A percentile compares a stretch with the other conserved stretches of the same genome.
These are phyloP conservation scores for Blastocladiella britannica DNA, from an alignment of 192 early-diverging fungal species.

Conservation along the genomic window DNA sequence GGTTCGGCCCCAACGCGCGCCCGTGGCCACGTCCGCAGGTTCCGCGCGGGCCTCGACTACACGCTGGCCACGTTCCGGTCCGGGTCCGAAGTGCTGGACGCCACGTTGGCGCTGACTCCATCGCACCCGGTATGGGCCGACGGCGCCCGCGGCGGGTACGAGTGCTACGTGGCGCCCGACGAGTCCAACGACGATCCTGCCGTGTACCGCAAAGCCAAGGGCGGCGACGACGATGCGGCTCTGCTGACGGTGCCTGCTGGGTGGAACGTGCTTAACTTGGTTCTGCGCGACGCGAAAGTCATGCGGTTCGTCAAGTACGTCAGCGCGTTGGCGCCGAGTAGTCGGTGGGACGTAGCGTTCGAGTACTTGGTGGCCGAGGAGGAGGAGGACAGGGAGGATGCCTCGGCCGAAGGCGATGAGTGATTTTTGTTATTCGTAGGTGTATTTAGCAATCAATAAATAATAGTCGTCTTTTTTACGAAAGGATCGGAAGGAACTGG, in stretches of 20 bases:
- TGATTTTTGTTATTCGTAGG: background rate
- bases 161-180: constrained; percentile 49
- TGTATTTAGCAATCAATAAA: too few species aligned
- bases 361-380: constrained; percentile 34
- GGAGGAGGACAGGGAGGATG: constrained; percentile 4
- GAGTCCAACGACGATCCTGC: constrained; percentile 47
- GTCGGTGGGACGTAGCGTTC: constrained; percentile 58
- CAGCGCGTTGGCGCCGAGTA: constrained; percentile 41
- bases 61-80: constrained; percentile 43
- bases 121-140: constrained; percentile 22
- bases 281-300: constrained; percentile 50
- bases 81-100: constrained; percentile 34
- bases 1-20: constrained; percentile 16
- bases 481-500: too few species aligned
- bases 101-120: constrained; percentile 32
- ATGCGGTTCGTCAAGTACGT: constrained; percentile 69
- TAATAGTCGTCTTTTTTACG: too few species aligned
- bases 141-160: constrained; percentile 50
- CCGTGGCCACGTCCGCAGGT: constrained; percentile 40
- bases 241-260: constrained; percentile 43
- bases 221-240: constrained; percentile 39
- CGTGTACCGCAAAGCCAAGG: constrained; percentile 28
- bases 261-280: constrained; percentile 42
- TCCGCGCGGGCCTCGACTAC: constrained; percentile 63
- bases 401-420: background rate